Conservation (phyloP, 768 basidiomycete genomes). For the Tephrocybe sp. region DNA sequence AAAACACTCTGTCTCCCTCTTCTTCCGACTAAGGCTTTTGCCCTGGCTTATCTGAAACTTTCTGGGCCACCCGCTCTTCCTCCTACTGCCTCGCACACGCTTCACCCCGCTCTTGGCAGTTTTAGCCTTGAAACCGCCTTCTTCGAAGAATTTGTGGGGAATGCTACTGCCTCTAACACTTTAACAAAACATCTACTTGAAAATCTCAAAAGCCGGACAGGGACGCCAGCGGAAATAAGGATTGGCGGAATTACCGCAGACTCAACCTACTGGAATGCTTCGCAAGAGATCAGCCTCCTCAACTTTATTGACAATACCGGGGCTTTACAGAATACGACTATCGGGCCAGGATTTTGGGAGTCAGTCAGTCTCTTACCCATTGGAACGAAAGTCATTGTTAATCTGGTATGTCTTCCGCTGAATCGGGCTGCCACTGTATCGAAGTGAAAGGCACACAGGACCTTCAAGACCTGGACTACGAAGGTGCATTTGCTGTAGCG, state of each 20-base stretch:
- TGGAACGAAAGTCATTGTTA: constrained; percentile 48
- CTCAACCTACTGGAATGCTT: constrained; percentile 48
- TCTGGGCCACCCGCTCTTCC: constrained; percentile 43
- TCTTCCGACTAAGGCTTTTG: constrained; percentile 8
- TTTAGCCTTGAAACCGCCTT: constrained; percentile 59
- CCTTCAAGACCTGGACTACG: constrained; percentile 41
- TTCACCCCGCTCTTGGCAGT: constrained; percentile 47
- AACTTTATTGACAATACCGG: constrained; percentile 46
- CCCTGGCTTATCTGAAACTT: constrained; percentile 28
- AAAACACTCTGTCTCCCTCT: neutral
- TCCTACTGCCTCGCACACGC: constrained; percentile 38
- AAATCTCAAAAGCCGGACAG: constrained; percentile 45
- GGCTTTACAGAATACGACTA: constrained; percentile 48
- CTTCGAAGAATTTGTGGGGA: constrained; percentile 51
- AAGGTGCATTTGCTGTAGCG: constrained; percentile 43
- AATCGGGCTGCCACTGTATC: too few relatives aligned
- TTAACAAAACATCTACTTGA: constrained; percentile 44
- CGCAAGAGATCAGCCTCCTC: constrained; percentile 36
- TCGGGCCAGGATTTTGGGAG: constrained; percentile 51
- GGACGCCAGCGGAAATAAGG: constrained; percentile 44
- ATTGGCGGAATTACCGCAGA: constrained; percentile 59
- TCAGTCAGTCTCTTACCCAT: constrained; percentile 44
- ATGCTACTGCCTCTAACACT: constrained; percentile 39
- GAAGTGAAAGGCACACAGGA: too few relatives aligned
- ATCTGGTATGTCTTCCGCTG: constrained; percentile 38